Evolutionary conservation across 345 rosid genomes (phyloP).

Genomic region (Schrenkiella parvula): DNA sequence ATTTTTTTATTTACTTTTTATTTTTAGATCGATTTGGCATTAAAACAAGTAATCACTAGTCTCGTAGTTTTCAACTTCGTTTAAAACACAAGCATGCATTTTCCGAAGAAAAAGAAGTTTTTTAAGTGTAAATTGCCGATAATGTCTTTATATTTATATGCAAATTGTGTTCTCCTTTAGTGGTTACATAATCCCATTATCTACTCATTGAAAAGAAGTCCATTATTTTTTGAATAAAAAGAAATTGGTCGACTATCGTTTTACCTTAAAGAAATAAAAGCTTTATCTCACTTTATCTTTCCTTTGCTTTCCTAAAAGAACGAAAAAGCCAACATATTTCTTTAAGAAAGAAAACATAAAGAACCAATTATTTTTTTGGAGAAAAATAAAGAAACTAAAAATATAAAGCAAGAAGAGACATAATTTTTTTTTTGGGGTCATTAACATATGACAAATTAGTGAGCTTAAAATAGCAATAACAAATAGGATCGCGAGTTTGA

Average conservation of each 20-base stretch:
- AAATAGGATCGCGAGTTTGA: not conserved
- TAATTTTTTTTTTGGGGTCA: too few species aligned
- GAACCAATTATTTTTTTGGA: not conserved
- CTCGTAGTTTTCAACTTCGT: not conserved
- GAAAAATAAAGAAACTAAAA: too few species aligned
- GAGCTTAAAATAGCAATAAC: not conserved
- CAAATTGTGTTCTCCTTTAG: not conserved
- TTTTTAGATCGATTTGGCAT: not conserved
- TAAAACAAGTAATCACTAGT: not conserved
- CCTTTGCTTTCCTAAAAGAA: constrained; percentile 14
- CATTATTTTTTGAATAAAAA: not conserved
- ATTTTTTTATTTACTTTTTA: too few species aligned
- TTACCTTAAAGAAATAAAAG: constrained; percentile 9
- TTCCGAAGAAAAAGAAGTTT: not conserved
- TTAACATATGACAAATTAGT: not conserved
- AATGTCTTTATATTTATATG: not conserved
- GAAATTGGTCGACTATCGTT: not conserved
- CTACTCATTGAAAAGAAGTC: not conserved
- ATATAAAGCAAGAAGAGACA: constrained; percentile 1
- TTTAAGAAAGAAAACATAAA: not conserved
- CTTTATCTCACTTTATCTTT: constrained; percentile 28
- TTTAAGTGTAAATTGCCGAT: not conserved
- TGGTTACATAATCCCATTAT: not conserved
- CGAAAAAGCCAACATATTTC: constrained; percentile 8
- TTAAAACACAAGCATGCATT: not conserved